phyloP scores from a whole-genome alignment of 768 basidiomycete species.

The Symmetrospora coprosmae region DNA sequence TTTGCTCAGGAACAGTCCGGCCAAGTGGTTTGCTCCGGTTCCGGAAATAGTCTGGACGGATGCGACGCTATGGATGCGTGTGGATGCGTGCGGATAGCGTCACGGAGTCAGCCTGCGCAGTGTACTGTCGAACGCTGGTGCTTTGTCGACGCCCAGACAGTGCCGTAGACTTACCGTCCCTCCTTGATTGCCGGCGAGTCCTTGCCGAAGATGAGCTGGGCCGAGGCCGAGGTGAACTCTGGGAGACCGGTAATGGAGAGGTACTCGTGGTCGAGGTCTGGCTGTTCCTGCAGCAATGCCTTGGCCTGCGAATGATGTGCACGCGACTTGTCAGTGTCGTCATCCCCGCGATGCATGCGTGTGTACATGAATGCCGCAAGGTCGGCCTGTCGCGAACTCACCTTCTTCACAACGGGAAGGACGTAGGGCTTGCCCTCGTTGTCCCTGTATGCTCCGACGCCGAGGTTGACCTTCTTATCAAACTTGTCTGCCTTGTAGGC shows the following conservation, averaged over 20 bases:
- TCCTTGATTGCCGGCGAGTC: slow-evolving; percentile 59
- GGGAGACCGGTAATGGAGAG: slow-evolving; percentile 83
- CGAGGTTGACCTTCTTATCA: slow-evolving; percentile 87
- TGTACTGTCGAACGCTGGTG: no score
- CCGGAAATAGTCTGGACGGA: slow-evolving; percentile 91
- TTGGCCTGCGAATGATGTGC: no score
- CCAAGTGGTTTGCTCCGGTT: slow-evolving; percentile 91
- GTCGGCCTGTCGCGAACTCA: no score
- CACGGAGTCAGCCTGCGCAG: no score
- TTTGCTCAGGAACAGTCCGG: slow-evolving; percentile 74
- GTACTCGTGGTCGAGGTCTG: slow-evolving; percentile 81
- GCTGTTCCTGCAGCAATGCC: slow-evolving; percentile 47
- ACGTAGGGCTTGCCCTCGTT: slow-evolving; percentile 90
- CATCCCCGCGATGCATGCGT: no score
- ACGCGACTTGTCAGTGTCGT: no score
- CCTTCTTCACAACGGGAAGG: slow-evolving; percentile 75
- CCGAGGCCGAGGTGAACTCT: slow-evolving; percentile 70
- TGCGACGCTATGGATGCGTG: slow-evolving; percentile 58
- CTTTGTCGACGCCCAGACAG: no score
- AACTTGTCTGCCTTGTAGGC: slow-evolving; percentile 93
- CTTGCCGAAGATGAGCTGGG: slow-evolving; percentile 76
- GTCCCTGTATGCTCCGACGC: slow-evolving; percentile 92
- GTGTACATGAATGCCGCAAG: no score
- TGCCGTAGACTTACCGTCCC: slow-evolving; percentile 52
- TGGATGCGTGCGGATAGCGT: no score